These are phyloP conservation scores for Fonsecaea pugnacius DNA, from an alignment of 2,329 filamentous ascomycete genomes.

Conservation along the genomic window DNA sequence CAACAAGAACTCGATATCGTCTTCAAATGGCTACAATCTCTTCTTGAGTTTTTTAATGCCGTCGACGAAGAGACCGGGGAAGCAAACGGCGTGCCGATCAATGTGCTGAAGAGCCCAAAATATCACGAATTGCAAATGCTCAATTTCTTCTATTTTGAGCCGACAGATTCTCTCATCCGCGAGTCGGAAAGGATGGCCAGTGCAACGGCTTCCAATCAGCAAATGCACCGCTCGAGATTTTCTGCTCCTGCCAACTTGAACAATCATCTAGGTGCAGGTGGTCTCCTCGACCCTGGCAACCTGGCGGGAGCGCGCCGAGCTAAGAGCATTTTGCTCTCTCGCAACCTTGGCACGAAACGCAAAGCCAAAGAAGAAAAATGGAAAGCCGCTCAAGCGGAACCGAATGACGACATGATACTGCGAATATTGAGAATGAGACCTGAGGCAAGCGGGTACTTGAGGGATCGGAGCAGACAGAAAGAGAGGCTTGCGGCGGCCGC, in stretches of 20 bases:
- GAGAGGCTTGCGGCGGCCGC: conserved; percentile 87
- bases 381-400: conserved; percentile 92
- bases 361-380: conserved; percentile 95
- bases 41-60: conserved; percentile 95
- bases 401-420: conserved; percentile 97
- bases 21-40: conserved; percentile 87
- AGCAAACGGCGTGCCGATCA: conserved; percentile 83
- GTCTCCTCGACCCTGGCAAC: conserved; percentile 57
- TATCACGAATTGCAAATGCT: conserved; percentile 96
- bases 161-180: conserved; percentile 85
- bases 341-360: conserved; percentile 94
- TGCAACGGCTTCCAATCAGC: conserved; percentile 77
- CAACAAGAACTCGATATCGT: conserved; percentile 92
- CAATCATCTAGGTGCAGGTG: conserved; percentile 48
- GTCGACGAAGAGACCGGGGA: conserved; percentile 81
- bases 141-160: conserved; percentile 98
- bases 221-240: conserved; percentile 59
- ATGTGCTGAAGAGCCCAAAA: conserved; percentile 94
- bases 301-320: conserved; percentile 56
- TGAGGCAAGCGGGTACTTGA: conserved; percentile 83
- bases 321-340: conserved; percentile 84
- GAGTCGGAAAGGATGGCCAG: conserved; percentile 97
- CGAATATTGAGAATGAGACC: conserved; percentile 93
- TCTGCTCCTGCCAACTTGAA: conserved; percentile 66
- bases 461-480: conserved; percentile 89